Evolutionary conservation across 129 eudicot genomes (phyloP).

Genomic region (Sambucus nigra): DNA sequence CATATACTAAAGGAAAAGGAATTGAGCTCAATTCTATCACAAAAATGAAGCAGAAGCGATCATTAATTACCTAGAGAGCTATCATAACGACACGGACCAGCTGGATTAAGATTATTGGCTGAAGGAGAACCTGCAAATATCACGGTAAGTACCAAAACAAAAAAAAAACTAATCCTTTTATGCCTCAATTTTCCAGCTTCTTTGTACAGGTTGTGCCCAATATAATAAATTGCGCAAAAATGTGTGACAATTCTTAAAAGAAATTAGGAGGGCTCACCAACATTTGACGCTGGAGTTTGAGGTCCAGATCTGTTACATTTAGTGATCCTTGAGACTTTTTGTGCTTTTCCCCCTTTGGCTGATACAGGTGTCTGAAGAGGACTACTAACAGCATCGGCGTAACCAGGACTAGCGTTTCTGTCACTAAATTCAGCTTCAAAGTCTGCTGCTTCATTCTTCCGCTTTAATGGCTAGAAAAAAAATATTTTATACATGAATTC

Average conservation of each 20-base stretch:
- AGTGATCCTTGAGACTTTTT: conserved; percentile 49
- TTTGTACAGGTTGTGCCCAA: no score
- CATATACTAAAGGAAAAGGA: not conserved
- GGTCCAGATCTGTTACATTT: conserved; percentile 56
- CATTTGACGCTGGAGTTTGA: conserved; percentile 49
- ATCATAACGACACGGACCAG: conserved; percentile 96
- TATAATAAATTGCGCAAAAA: not conserved
- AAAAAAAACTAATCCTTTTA: not conserved
- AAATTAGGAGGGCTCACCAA: conserved; percentile 51
- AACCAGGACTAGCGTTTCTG: conserved; percentile 44
- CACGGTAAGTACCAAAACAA: not conserved
- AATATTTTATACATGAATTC: no score
- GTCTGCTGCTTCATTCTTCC: conserved; percentile 52
- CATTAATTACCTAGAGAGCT: conserved; percentile 71
- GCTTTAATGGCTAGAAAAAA: conserved; percentile 60
- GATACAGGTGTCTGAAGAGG: conserved; percentile 60
- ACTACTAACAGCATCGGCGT: conserved; percentile 29
- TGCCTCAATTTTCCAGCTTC: not conserved
- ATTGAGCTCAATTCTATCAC: not conserved
- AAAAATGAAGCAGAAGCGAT: not conserved
- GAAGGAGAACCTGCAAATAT: conserved; percentile 75
- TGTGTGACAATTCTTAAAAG: not conserved
- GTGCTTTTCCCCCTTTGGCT: conserved; percentile 46
- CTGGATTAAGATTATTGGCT: conserved; percentile 74
- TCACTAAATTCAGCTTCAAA: conserved; percentile 39